Evolutionary conservation across 768 basidiomycete genomes (phyloP).

Genomic region (Sutorius australiensis): DNA sequence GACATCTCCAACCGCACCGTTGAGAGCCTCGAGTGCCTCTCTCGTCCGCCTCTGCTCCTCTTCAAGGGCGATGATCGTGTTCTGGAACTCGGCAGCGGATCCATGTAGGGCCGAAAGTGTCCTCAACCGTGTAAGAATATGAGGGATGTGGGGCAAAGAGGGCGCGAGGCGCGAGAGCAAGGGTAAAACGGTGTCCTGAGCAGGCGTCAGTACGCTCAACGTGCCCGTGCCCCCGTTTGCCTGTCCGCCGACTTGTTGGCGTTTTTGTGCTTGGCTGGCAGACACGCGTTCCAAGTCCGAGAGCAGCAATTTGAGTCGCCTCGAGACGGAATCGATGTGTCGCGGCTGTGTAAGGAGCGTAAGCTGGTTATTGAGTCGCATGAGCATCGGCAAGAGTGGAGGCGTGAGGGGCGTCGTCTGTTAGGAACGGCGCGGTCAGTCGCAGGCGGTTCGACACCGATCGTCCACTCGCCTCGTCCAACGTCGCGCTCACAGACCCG

Average conservation of each 20-base stretch:
- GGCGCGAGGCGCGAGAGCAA: conserved; percentile 68
- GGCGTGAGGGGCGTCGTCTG: conserved; percentile 72
- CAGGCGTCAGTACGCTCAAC: conserved; percentile 24
- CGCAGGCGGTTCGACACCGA: background rate
- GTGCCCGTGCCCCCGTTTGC: conserved; percentile 9
- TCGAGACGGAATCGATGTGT: conserved; percentile 92
- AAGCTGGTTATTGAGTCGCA: conserved; percentile 80
- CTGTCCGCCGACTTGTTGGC: conserved; percentile 15
- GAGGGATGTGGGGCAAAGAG: conserved; percentile 77
- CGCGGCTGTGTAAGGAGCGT: conserved; percentile 90
- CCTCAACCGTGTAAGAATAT: conserved; percentile 83
- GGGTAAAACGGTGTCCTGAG: conserved; percentile 63
- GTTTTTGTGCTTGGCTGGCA: conserved; percentile 31
- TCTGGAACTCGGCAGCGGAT: conserved; percentile 74
- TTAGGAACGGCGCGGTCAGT: conserved; percentile 6
- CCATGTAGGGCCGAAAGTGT: conserved; percentile 81
- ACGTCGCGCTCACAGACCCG: conserved; percentile 71
- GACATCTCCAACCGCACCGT: conserved; percentile 63
- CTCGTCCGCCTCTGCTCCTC: conserved; percentile 65
- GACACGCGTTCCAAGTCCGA: conserved; percentile 88
- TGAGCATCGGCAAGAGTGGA: conserved; percentile 78
- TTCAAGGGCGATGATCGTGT: conserved; percentile 60
- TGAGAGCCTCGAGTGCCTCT: conserved; percentile 63
- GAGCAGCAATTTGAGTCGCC: conserved; percentile 86
- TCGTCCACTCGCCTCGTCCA: conserved; percentile 66